phyloP scores from a whole-genome alignment of 192 early-diverging fungal genomes.

The Coemansia sp. region DNA sequence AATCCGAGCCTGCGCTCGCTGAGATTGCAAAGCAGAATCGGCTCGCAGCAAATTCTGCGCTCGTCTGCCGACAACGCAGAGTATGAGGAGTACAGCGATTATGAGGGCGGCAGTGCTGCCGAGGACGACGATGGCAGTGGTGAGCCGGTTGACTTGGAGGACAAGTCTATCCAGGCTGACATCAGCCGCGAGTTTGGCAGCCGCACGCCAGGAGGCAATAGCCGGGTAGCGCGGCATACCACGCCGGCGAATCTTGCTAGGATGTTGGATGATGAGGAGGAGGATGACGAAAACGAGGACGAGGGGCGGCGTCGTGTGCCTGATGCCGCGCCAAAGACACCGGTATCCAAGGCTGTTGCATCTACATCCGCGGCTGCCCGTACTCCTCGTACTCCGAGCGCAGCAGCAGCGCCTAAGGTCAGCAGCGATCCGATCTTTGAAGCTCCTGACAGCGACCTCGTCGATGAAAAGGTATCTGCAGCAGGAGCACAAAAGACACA shows the following conservation, averaged over 20 bases:
- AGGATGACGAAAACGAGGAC: neutral
- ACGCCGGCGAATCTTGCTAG: too few relatives aligned
- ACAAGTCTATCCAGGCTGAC: constrained; percentile 4
- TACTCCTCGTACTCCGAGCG: too few relatives aligned
- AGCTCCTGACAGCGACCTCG: too few relatives aligned
- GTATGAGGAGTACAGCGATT: constrained; percentile 1
- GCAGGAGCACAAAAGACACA: too few relatives aligned
- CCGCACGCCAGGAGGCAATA: neutral
- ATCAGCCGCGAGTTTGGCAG: constrained; percentile 4
- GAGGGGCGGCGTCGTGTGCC: too few relatives aligned
- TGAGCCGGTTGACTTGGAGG: neutral
- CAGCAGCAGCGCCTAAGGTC: too few relatives aligned
- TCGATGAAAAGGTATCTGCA: too few relatives aligned
- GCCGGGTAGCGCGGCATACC: neutral
- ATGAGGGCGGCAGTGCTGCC: constrained; percentile 1
- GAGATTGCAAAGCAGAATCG: constrained; percentile 3
- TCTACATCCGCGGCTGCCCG: too few relatives aligned
- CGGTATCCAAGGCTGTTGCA: too few relatives aligned
- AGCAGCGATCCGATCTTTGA: too few relatives aligned
- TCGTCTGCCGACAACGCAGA: neutral
- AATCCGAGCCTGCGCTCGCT: constrained; percentile 40
- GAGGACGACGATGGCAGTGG: neutral
- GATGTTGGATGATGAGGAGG: constrained; percentile 5
- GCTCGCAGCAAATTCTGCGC: constrained; percentile 7
- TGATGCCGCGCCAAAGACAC: too few relatives aligned